Conservation (phyloP, 208 protist genomes). For the Angomonas desouzai region DNA sequence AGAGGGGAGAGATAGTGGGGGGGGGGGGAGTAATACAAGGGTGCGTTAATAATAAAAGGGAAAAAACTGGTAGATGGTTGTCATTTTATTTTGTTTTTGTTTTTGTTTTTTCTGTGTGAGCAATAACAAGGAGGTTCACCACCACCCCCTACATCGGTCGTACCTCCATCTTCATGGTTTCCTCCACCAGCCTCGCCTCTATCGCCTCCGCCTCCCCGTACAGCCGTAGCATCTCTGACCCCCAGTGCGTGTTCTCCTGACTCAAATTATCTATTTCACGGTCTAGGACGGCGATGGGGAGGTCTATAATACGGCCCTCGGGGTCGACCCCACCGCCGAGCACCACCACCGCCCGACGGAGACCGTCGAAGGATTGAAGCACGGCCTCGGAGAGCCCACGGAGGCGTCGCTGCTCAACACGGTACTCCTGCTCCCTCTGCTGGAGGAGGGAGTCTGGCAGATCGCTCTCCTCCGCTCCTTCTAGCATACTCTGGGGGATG, state of each 20-base stretch:
- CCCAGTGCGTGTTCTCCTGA: slow-evolving; percentile 46
- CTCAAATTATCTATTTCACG: slow-evolving; percentile 48
- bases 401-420: slow-evolving; percentile 48
- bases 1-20: no score
- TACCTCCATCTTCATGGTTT: slow-evolving; percentile 37
- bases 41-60: no score
- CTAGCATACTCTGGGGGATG: slow-evolving; percentile 51
- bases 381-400: slow-evolving; percentile 21
- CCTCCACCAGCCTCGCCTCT: slow-evolving; percentile 37
- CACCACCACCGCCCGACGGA: slow-evolving; percentile 35
- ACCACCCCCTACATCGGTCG: slow-evolving; percentile 26
- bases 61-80: no score
- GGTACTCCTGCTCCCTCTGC: slow-evolving; percentile 63
- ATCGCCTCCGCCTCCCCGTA: slow-evolving; percentile 71
- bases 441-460: slow-evolving; percentile 64
- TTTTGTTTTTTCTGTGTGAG: no score
- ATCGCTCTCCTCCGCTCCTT: slow-evolving; percentile 13
- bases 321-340: slow-evolving; percentile 45
- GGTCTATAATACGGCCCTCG: slow-evolving; percentile 38
- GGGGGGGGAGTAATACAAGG: no score
- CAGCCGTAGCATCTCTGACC: slow-evolving; percentile 47
- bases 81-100: no score
- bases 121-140: not conserved
- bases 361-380: slow-evolving; percentile 26
- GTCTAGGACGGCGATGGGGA: slow-evolving; percentile 54